These are phyloP conservation scores for Pyrenopolyporus hunteri DNA, from an alignment of 495 filamentous ascomycete species.

Conservation along the genomic window DNA sequence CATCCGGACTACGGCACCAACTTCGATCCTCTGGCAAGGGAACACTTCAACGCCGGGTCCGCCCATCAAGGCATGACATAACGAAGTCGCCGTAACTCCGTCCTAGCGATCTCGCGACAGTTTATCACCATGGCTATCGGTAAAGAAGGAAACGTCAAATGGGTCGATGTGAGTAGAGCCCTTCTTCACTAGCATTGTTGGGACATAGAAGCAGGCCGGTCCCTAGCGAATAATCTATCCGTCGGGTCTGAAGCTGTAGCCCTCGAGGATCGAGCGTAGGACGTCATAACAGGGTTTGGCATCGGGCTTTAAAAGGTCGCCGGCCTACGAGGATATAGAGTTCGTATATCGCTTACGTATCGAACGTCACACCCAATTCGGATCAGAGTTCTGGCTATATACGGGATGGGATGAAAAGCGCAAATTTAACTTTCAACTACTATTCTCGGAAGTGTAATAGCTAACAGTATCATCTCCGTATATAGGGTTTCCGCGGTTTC, in stretches of 20 bases:
- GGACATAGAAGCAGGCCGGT: not conserved
- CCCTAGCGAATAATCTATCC: not conserved
- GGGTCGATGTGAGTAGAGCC: slow-evolving; percentile 69
- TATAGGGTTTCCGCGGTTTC: slow-evolving; percentile 67
- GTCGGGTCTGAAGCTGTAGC: not conserved
- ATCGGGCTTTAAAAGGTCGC: not conserved
- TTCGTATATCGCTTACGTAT: slow-evolving; percentile 2
- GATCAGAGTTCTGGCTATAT: not conserved
- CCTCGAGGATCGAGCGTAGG: not conserved
- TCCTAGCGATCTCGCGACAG: slow-evolving; percentile 9
- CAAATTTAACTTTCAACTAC: not conserved
- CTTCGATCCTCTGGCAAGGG: not conserved
- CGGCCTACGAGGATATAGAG: not conserved
- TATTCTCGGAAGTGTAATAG: too few relatives aligned
- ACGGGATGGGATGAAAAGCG: not conserved
- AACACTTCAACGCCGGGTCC: not conserved
- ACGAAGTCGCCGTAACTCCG: slow-evolving; percentile 7
- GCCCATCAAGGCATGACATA: slow-evolving; percentile 37
- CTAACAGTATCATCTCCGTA: slow-evolving; percentile 6
- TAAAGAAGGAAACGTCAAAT: slow-evolving; percentile 66
- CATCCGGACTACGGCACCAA: too few relatives aligned
- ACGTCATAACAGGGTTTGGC: not conserved
- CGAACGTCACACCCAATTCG: not conserved
- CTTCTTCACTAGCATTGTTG: not conserved
- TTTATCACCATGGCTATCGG: slow-evolving; percentile 47